Evolutionary conservation across 2,329 filamentous ascomycete species (phyloP).

Genomic region (Kalaharituber pfeilii): DNA sequence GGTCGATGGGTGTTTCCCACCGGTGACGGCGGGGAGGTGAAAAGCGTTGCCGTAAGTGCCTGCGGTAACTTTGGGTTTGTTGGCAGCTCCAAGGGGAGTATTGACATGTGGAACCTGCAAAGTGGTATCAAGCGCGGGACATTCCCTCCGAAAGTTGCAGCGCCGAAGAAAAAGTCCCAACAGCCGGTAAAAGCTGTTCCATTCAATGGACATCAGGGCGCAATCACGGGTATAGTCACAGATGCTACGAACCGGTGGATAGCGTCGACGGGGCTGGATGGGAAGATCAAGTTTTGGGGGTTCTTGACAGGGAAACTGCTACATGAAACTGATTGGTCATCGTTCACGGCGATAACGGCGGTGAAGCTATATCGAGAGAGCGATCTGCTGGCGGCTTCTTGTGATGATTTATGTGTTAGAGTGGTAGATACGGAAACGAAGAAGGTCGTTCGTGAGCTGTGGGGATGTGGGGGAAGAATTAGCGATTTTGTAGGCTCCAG

Average conservation of each 20-base stretch:
- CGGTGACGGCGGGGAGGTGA: conserved; percentile 63
- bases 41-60: conserved; percentile 70
- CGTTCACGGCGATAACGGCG: conserved; percentile 55
- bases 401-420: conserved; percentile 73
- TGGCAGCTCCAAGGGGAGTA: conserved; percentile 62
- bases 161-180: conserved; percentile 51
- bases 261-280: conserved; percentile 75
- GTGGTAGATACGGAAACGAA: conserved; percentile 81
- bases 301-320: conserved; percentile 66
- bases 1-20: conserved; percentile 88
- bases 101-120: conserved; percentile 95
- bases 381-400: conserved; percentile 74
- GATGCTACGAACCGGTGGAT: conserved; percentile 78
- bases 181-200: conserved; percentile 23
- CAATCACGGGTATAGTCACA: conserved; percentile 71
- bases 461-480: conserved; percentile 56
- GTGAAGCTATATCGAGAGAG: conserved; percentile 68
- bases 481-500: conserved; percentile 46
- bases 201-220: conserved; percentile 45
- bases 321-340: conserved; percentile 68
- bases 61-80: conserved; percentile 90
- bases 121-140: conserved; percentile 75
- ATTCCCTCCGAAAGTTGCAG: conserved; percentile 65
- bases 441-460: conserved; percentile 81
- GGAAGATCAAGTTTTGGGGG: conserved; percentile 95